Conservation (phyloP, 139 green algal genomes). For the Limnomonas spitsbergensis region DNA sequence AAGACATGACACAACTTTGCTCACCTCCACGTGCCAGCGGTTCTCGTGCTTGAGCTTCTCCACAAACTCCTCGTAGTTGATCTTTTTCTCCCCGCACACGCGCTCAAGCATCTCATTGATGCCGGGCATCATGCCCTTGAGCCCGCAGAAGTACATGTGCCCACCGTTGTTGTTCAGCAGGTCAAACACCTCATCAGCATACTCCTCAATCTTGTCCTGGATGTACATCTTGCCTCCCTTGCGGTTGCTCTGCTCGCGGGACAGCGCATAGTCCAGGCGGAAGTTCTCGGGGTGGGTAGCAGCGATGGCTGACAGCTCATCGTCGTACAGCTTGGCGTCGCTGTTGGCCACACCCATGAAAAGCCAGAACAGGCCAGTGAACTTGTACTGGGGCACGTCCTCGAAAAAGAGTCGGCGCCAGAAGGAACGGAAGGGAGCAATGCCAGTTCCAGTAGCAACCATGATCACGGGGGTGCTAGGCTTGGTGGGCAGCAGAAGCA, state of each 20-base stretch:
- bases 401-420: slow-evolving; percentile 93
- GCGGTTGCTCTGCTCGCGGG: slow-evolving; percentile 86
- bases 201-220: slow-evolving; percentile 97
- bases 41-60: slow-evolving; percentile 82
- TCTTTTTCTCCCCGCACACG: slow-evolving; percentile 83
- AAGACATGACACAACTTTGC: neutral
- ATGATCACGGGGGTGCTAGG: slow-evolving; percentile 88
- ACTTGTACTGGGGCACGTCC: slow-evolving; percentile 92
- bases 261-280: slow-evolving; percentile 95
- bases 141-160: slow-evolving; percentile 99
- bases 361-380: slow-evolving; percentile 93
- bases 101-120: slow-evolving; percentile 93
- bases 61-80: slow-evolving; percentile 85
- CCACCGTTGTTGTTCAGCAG: slow-evolving; percentile 89
- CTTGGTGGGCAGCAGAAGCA: slow-evolving; percentile 93
- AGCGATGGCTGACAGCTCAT: slow-evolving; percentile 79
- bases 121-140: slow-evolving; percentile 98
- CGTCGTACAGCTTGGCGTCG: slow-evolving; percentile 94
- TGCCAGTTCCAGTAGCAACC: slow-evolving; percentile 98
- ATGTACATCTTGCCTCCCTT: slow-evolving; percentile 94
- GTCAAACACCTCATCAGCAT: slow-evolving; percentile 95
- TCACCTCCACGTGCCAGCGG: slow-evolving; percentile 94
- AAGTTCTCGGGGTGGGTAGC: slow-evolving; percentile 85
- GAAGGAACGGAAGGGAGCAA: slow-evolving; percentile 97
- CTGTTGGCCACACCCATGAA: slow-evolving; percentile 99